phyloP scores from a whole-genome alignment of 768 basidiomycete species.

The Exsudoporus frostii region DNA sequence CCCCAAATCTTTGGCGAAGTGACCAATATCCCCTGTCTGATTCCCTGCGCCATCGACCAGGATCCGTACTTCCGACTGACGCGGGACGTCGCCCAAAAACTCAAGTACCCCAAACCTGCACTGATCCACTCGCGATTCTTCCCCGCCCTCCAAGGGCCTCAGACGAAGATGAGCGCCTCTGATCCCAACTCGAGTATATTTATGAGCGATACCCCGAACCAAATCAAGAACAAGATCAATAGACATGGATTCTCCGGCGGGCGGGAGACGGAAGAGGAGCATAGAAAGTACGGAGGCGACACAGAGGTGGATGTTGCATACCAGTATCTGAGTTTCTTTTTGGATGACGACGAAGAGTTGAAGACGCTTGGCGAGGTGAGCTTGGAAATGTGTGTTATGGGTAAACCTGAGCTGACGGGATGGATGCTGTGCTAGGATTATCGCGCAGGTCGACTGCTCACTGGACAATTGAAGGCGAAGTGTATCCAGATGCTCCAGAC shows the following conservation, averaged over 20 bases:
- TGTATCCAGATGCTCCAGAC: constrained; percentile 82
- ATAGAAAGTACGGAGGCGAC: constrained; percentile 82
- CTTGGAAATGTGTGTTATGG: too few relatives aligned
- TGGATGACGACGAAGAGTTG: constrained; percentile 92
- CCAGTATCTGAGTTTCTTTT: constrained; percentile 92
- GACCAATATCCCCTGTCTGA: constrained; percentile 85
- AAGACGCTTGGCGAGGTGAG: constrained; percentile 68
- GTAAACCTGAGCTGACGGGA: neutral
- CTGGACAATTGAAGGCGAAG: constrained; percentile 85
- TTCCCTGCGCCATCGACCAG: constrained; percentile 98
- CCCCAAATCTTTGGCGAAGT: constrained; percentile 91
- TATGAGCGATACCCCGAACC: constrained; percentile 89
- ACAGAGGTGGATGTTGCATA: constrained; percentile 95
- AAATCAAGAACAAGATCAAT: constrained; percentile 98
- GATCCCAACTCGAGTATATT: constrained; percentile 90
- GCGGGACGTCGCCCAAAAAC: constrained; percentile 88
- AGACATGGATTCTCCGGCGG: constrained; percentile 96
- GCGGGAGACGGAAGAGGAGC: constrained; percentile 93
- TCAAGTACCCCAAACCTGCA: constrained; percentile 94
- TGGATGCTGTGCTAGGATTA: constrained; percentile 64
- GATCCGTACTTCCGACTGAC: constrained; percentile 98
- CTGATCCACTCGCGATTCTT: constrained; percentile 96
- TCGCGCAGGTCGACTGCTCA: constrained; percentile 80
- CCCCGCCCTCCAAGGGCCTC: constrained; percentile 95
- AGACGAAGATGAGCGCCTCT: constrained; percentile 99